phyloP scores from a whole-genome alignment of 805 yeast genomes.

The Barnettozyma pratensis region DNA sequence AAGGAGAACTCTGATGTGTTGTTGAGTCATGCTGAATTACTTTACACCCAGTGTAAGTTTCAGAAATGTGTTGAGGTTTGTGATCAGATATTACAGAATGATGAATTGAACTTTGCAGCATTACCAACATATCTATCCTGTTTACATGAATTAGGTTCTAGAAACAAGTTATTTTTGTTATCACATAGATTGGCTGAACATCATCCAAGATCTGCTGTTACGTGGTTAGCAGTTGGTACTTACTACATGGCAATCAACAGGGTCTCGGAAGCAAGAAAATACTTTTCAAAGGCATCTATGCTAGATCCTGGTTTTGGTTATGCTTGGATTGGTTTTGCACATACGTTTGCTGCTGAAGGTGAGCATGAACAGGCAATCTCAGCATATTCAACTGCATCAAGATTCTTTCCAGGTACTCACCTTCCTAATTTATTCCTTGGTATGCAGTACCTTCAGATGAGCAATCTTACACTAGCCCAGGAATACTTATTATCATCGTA shows the following conservation, averaged over 20 bases:
- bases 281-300: conserved; percentile 83
- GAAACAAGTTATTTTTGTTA: conserved; percentile 69
- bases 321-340: conserved; percentile 98
- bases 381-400: conserved; percentile 92
- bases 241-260: conserved; percentile 76
- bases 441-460: conserved; percentile 92
- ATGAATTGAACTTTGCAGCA: conserved; percentile 65
- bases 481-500: conserved; percentile 77
- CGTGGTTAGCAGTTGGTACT: conserved; percentile 92
- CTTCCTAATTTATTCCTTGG: conserved; percentile 87
- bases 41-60: conserved; percentile 73
- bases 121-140: conserved; percentile 80
- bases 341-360: conserved; percentile 96
- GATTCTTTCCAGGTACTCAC: conserved; percentile 88
- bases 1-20: conserved; percentile 66
- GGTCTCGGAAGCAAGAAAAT: conserved; percentile 77
- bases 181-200: conserved; percentile 84
- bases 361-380: conserved; percentile 98
- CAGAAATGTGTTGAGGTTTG: conserved; percentile 72
- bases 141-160: conserved; percentile 77
- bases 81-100: conserved; percentile 47
- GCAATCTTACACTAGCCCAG: conserved; percentile 74
- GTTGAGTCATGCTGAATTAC: conserved; percentile 60
- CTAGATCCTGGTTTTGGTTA: conserved; percentile 86
- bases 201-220: conserved; percentile 73